Conservation (phyloP, 2,329 filamentous ascomycete genomes). For the Colletotrichum spinosum region DNA sequence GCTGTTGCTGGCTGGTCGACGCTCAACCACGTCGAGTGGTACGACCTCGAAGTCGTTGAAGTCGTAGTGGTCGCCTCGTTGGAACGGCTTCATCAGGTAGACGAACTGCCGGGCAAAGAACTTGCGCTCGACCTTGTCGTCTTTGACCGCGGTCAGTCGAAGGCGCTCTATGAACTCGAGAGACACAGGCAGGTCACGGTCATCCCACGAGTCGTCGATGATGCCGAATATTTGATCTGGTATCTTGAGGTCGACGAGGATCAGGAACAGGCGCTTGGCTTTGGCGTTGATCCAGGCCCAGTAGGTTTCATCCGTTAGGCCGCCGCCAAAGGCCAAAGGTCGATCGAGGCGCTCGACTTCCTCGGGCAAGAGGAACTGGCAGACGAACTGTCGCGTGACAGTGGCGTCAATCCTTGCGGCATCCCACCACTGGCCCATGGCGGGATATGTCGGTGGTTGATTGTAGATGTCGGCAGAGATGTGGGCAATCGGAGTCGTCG, state of each 20-base stretch:
- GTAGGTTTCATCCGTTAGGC: conserved; percentile 78
- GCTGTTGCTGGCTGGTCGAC: conserved; percentile 56
- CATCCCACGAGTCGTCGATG: conserved; percentile 82
- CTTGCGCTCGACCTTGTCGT: conserved; percentile 73
- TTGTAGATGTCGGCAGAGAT: not conserved
- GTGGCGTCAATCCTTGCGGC: conserved; percentile 75
- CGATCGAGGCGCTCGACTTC: conserved; percentile 72
- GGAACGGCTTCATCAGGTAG: conserved; percentile 74
- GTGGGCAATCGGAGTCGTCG: conserved; percentile 13
- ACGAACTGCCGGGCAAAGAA: conserved; percentile 79
- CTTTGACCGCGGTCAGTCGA: conserved; percentile 67
- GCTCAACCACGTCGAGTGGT: conserved; percentile 75
- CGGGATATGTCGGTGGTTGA: not conserved
- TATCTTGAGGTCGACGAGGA: conserved; percentile 75
- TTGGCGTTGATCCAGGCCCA: conserved; percentile 81
- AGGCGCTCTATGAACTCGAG: conserved; percentile 74
- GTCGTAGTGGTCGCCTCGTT: conserved; percentile 69
- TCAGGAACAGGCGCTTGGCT: conserved; percentile 77
- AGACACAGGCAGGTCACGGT: conserved; percentile 78
- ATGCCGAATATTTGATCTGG: conserved; percentile 81
- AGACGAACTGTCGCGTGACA: conserved; percentile 76
- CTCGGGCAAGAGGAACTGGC: conserved; percentile 71
- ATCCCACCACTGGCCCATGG: conserved; percentile 72
- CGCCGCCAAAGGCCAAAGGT: conserved; percentile 75
- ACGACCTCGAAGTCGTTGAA: conserved; percentile 77